phyloP scores from a whole-genome alignment of 768 basidiomycete genomes.

The Hericium coralloides region DNA sequence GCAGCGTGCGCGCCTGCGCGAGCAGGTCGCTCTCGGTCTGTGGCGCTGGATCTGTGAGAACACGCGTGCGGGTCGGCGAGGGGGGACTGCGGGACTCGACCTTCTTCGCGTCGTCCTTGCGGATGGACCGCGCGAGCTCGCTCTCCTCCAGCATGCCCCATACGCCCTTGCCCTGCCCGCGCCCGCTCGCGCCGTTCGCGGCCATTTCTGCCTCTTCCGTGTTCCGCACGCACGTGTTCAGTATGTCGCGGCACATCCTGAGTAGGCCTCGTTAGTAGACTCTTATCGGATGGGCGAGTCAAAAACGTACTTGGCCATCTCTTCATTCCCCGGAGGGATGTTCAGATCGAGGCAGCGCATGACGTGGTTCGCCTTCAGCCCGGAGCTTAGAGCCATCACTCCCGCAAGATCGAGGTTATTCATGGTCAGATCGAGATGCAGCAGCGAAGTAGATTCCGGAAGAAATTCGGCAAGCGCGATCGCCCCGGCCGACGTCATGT shows the following conservation, averaged over 20 bases:
- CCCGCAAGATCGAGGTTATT: conserved; percentile 84
- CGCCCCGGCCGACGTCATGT: conserved; percentile 73
- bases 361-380: conserved; percentile 73
- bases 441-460: conserved; percentile 76
- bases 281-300: neutral
- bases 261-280: neutral
- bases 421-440: conserved; percentile 86
- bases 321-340: conserved; percentile 79
- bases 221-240: conserved; percentile 86
- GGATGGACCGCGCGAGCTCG: conserved; percentile 64
- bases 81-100: conserved; percentile 24
- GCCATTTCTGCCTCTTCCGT: conserved; percentile 74
- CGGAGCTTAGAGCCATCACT: conserved; percentile 84
- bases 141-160: conserved; percentile 87
- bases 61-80: conserved; percentile 7
- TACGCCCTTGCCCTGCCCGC: conserved; percentile 55
- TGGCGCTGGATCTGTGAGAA: conserved; percentile 8
- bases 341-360: conserved; percentile 92
- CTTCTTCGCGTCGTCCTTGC: conserved; percentile 49
- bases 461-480: conserved; percentile 96
- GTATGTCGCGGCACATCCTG: conserved; percentile 79
- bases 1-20: conserved; percentile 32
- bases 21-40: conserved; percentile 37
- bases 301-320: conserved; percentile 54
- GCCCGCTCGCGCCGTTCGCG: conserved; percentile 30